These are phyloP conservation scores for Erigeron canadensis DNA, from an alignment of 129 eudicot genomes.

Conservation along the genomic window DNA sequence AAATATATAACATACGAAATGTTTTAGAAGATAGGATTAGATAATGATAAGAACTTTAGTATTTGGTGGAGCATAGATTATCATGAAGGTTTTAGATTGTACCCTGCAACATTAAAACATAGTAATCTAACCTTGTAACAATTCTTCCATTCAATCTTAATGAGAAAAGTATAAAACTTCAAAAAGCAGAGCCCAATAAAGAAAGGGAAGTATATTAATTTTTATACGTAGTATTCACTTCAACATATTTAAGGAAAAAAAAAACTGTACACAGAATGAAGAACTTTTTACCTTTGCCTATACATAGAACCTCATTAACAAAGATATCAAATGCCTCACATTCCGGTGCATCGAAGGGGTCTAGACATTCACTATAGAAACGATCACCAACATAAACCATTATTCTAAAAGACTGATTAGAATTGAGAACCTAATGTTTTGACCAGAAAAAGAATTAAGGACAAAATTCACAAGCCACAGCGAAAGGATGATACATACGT, in stretches of 20 bases:
- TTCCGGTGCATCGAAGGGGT: constrained; percentile 96
- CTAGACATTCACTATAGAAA: constrained; percentile 71
- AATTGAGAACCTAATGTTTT: neutral
- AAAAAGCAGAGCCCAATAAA: no score
- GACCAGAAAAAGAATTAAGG: neutral
- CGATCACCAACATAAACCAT: constrained; percentile 1
- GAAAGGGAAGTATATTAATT: neutral
- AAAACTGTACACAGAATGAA: neutral
- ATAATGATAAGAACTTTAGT: neutral
- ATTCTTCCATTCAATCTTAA: no score
- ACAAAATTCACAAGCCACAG: neutral
- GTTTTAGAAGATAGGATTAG: no score
- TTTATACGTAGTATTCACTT: neutral
- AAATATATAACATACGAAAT: no score
- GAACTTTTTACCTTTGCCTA: constrained; percentile 67
- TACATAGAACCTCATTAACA: constrained; percentile 80
- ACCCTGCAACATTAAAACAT: neutral
- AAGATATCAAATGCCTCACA: constrained; percentile 91
- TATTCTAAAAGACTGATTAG: neutral
- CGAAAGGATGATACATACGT: constrained; percentile 43
- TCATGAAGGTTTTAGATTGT: constrained; percentile 2
- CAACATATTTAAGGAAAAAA: constrained; percentile 1
- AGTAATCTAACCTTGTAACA: no score
- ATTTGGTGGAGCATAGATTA: neutral
- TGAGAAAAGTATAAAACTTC: no score